Evolutionary conservation across 306 rosid genomes (phyloP), one percentile per base, ranked within the genome.

Genomic region (Gillenia trifoliata): DNA sequence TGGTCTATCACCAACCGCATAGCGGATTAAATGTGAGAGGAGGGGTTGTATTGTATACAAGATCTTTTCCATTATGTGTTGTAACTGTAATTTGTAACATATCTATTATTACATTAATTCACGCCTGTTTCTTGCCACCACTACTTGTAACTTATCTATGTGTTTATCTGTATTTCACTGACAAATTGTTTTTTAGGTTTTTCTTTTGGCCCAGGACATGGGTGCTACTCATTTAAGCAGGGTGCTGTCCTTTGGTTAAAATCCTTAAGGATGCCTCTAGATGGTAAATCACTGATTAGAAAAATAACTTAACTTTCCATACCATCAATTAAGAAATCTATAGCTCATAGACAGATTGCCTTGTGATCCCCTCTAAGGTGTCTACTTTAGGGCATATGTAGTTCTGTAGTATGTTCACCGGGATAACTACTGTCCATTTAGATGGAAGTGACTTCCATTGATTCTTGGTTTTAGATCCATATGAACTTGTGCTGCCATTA

Each of bases 221-320:
- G 84, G 86, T 86, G 86, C 89, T 79, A 73, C 81, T 72, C 78
- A 66, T 77, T 49, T 81, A 80, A 80, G 77, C 83, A 85, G 75
- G 88, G 80, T 78, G 85, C 85, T 65, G 77, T 80, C 84, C 88
- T 84, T 68, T 85, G 88, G 91, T 84, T 87, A 77, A 75, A 79
- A 70, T 77, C 89, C 76, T n/a, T 86, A 84, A 86, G 84, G 86
- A 77, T 85, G 81, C 83, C 87, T 79, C 86, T 85, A 83, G 86
- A 88, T 87, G 86, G 89, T 88, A 92, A 87, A 77, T 79, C 66
- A 82, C 83, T 79, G 73, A 85, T 82, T 66, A 76, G 80, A 86
- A 75, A 77, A 55, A 66, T 25, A 72, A 68, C 78, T 81, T 81
- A 66, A 71, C 52, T 79, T 66, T 79, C 65, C 77, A n/a, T 75